A percentile compares a stretch with the other conserved stretches of the same genome.
phyloP scores from a whole-genome alignment of 2,329 filamentous ascomycete genomes.

The Pseudogymnoascus sp. region DNA sequence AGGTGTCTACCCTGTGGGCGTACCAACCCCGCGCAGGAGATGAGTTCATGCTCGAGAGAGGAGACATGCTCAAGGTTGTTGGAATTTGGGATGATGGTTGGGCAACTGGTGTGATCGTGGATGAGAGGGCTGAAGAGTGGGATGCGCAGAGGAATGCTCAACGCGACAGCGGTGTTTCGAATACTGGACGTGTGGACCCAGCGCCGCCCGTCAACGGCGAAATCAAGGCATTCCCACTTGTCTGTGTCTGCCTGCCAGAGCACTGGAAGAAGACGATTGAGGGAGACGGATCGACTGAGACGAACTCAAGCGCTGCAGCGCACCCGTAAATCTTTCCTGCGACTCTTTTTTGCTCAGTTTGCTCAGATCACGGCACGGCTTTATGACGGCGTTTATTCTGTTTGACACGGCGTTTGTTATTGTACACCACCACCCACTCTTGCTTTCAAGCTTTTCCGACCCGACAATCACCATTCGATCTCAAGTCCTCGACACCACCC shows the following conservation, averaged over 20 bases:
- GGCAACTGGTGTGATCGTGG: slow-evolving; percentile 83
- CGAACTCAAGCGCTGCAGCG: slow-evolving; percentile 40
- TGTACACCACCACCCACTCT: neutral
- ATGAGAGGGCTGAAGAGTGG: slow-evolving; percentile 83
- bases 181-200: slow-evolving; percentile 53
- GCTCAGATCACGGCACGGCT: slow-evolving; percentile 2
- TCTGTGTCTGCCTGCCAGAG: slow-evolving; percentile 90
- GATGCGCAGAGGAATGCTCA: slow-evolving; percentile 68
- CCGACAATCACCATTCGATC: neutral
- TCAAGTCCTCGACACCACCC: neutral
- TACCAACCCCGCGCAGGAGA: slow-evolving; percentile 91
- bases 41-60: slow-evolving; percentile 86
- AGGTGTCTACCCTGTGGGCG: slow-evolving; percentile 88
- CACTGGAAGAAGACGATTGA: slow-evolving; percentile 98
- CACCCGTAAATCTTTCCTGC: neutral
- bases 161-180: slow-evolving; percentile 88
- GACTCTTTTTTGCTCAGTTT: neutral
- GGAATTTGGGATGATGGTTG: slow-evolving; percentile 99
- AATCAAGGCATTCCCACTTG: slow-evolving; percentile 95
- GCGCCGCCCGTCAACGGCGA: slow-evolving; percentile 68
- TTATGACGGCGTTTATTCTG: slow-evolving; percentile 8
- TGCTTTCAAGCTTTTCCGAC: neutral
- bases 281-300: slow-evolving; percentile 66
- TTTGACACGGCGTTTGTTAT: slow-evolving; percentile 8
- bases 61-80: slow-evolving; percentile 96